Conservation (phyloP, 2,329 filamentous ascomycete genomes). For the Cladosporium sp. region DNA sequence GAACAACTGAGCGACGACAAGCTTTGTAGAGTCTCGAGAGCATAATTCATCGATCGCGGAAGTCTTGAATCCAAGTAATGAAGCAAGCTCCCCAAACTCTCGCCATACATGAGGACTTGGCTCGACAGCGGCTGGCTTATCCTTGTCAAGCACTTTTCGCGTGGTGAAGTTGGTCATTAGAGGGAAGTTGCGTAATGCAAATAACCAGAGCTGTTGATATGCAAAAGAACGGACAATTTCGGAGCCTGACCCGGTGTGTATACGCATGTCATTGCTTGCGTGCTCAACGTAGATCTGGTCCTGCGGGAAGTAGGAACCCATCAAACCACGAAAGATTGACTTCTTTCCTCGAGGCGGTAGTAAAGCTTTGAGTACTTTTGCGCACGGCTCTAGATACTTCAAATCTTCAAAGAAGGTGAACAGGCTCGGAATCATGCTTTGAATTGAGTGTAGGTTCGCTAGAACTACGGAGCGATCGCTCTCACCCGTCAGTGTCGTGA, state of each 20-base stretch:
- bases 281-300: conserved; percentile 11
- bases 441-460: conserved; percentile 1
- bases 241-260: not conserved
- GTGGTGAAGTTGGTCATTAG: conserved; percentile 12
- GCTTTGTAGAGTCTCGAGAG: not conserved
- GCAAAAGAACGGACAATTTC: not conserved
- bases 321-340: conserved; percentile 11
- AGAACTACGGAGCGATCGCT: conserved; percentile 1
- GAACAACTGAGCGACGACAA: conserved; percentile 1
- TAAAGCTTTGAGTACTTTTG: conserved; percentile 8
- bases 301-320: conserved; percentile 5
- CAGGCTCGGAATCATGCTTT: conserved; percentile 19
- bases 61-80: conserved; percentile 8
- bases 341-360: conserved; percentile 1
- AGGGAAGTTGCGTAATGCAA: conserved; percentile 15
- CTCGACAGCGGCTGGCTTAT: conserved; percentile 11
- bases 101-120: conserved; percentile 11
- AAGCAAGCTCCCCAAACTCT: conserved; percentile 8
- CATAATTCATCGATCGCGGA: not conserved
- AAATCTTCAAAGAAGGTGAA: conserved; percentile 23
- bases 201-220: conserved; percentile 17
- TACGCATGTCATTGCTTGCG: conserved; percentile 3
- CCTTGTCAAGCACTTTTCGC: conserved; percentile 11
- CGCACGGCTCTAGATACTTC: conserved; percentile 23
- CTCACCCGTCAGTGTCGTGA: conserved; percentile 2